Conservation (phyloP, 2,329 filamentous ascomycete species). For the Colletotrichum agaves region DNA sequence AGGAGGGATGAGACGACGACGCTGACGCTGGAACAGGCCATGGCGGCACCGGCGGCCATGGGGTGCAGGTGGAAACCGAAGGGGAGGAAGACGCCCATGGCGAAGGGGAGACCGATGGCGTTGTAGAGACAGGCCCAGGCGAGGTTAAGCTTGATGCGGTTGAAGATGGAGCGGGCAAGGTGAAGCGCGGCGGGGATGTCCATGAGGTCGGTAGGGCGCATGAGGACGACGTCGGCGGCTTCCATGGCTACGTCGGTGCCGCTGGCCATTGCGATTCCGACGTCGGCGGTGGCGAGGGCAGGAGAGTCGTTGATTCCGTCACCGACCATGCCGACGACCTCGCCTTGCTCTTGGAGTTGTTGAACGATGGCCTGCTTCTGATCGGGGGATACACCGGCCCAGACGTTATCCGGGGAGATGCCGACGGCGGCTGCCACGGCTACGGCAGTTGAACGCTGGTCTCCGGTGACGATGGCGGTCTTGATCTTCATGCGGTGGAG, state of each 20-base stretch:
- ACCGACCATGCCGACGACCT: conserved; percentile 94
- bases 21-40: conserved; percentile 90
- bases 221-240: conserved; percentile 94
- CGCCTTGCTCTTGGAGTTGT: conserved; percentile 77
- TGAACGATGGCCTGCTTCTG: conserved; percentile 91
- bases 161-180: conserved; percentile 86
- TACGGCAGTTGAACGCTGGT: conserved; percentile 85
- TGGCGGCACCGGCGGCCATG: conserved; percentile 93
- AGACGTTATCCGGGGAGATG: conserved; percentile 79
- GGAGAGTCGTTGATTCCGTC: conserved; percentile 99
- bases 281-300: conserved; percentile 88
- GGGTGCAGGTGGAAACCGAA: conserved; percentile 89
- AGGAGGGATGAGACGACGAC: conserved; percentile 87
- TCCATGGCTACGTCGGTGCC: conserved; percentile 99
- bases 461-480: conserved; percentile 92
- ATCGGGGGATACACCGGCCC: conserved; percentile 87
- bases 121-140: conserved; percentile 96
- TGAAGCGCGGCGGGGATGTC: conserved; percentile 89
- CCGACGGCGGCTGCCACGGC: conserved; percentile 86
- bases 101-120: conserved; percentile 88
- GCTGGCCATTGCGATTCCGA: conserved; percentile 91
- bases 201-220: conserved; percentile 91
- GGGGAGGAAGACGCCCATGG: conserved; percentile 95
- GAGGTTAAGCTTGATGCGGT: conserved; percentile 92
- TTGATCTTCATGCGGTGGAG: conserved; percentile 87